phyloP scores from a whole-genome alignment of 2,329 filamentous ascomycete species.

The Microsporum ferrugineum region DNA sequence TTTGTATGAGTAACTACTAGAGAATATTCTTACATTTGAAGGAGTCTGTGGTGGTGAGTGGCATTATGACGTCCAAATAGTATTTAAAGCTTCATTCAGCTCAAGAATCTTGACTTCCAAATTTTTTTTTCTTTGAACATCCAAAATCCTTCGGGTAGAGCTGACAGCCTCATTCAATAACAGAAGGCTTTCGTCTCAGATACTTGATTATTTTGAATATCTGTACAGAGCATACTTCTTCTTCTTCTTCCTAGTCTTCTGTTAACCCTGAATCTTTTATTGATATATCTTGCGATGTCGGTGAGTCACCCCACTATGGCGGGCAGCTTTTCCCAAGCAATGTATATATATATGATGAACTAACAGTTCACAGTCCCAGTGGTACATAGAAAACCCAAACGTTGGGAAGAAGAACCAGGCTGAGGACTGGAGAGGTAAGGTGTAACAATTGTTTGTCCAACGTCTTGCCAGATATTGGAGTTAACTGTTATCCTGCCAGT shows the following conservation, averaged over 20 bases:
- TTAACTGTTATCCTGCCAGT: constrained; percentile 37
- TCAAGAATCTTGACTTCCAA: neutral
- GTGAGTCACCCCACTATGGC: constrained; percentile 5
- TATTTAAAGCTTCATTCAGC: neutral
- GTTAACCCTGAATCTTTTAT: neutral
- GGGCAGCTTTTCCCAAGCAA: neutral
- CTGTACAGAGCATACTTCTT: neutral
- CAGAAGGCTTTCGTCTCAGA: neutral
- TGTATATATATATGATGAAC: neutral
- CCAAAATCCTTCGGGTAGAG: neutral
- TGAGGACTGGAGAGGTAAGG: constrained; percentile 73
- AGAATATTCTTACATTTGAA: neutral
- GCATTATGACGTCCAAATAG: neutral
- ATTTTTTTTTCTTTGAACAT: neutral
- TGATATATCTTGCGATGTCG: neutral
- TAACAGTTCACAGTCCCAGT: constrained; percentile 35
- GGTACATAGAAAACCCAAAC: constrained; percentile 68
- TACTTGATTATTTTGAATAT: neutral
- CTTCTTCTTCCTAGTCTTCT: neutral
- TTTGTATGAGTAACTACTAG: neutral
- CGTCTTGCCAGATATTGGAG: neutral
- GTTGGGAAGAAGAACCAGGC: constrained; percentile 62
- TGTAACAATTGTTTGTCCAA: neutral
- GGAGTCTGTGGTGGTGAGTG: neutral
- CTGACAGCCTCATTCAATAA: neutral